These are phyloP conservation scores for Malus sylvestris DNA, from an alignment of 306 rosid species.

Conservation along the genomic window DNA sequence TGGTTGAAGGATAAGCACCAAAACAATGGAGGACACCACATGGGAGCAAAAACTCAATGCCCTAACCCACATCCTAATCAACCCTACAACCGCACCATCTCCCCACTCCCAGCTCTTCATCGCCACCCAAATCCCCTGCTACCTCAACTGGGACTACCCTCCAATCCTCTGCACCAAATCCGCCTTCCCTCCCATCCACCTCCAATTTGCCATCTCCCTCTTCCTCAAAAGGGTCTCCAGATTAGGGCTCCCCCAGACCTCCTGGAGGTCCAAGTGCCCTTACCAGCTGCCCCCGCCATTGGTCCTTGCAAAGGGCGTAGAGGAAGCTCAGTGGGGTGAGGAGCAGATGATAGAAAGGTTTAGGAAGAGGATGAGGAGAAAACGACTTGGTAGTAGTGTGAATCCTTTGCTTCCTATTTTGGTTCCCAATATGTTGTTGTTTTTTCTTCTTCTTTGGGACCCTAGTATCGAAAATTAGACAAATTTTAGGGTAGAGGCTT, in stretches of 20 bases:
- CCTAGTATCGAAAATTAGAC: conserved; percentile 21
- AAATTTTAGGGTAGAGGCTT: too few relatives aligned
- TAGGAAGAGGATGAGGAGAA: conserved; percentile 50
- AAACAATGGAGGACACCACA: conserved; percentile 29
- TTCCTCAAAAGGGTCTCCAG: conserved; percentile 52
- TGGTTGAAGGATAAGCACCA: background rate
- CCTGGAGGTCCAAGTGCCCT: conserved; percentile 87
- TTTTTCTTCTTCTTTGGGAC: conserved; percentile 55
- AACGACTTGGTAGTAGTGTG: conserved; percentile 24
- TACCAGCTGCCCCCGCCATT: conserved; percentile 71
- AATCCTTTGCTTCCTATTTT: conserved; percentile 46
- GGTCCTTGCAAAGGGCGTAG: conserved; percentile 58
- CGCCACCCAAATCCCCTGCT: conserved; percentile 61
- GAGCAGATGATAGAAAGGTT: conserved; percentile 39
- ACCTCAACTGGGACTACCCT: conserved; percentile 81
- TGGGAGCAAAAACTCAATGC: conserved; percentile 59
- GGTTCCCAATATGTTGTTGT: conserved; percentile 51
- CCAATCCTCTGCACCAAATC: conserved; percentile 59
- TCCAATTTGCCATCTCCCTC: conserved; percentile 47
- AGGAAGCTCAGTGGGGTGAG: conserved; percentile 52
- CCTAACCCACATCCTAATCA: conserved; percentile 67
- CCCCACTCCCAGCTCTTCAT: conserved; percentile 74
- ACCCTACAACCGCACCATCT: conserved; percentile 50
- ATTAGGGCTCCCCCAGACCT: conserved; percentile 37
- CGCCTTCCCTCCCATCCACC: conserved; percentile 35